These are phyloP conservation scores for Pyrenopolyporus hunteri DNA, from an alignment of 495 filamentous ascomycete species.

Conservation along the genomic window DNA sequence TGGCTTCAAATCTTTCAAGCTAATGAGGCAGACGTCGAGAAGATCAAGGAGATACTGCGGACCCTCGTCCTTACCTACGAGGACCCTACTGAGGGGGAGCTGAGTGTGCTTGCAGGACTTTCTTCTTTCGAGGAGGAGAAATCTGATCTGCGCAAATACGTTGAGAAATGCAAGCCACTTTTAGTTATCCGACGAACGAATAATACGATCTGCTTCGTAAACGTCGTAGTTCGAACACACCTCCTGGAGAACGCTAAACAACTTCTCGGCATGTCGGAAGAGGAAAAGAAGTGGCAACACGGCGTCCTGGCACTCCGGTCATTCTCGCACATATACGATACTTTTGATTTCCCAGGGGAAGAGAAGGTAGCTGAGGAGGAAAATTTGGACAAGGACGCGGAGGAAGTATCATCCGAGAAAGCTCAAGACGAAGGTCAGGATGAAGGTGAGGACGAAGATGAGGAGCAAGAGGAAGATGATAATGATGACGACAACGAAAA, in stretches of 20 bases:
- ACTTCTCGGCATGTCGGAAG: conserved; percentile 41
- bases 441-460: neutral
- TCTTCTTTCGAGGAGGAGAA: conserved; percentile 37
- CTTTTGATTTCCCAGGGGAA: conserved; percentile 24
- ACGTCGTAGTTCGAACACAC: conserved; percentile 43
- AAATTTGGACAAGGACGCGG: conserved; percentile 4
- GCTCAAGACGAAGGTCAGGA: conserved; percentile 16
- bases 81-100: conserved; percentile 42
- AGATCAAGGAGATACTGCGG: conserved; percentile 47
- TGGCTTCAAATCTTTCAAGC: conserved; percentile 47
- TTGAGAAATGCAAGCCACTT: conserved; percentile 45
- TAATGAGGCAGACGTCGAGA: conserved; percentile 44
- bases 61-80: conserved; percentile 46
- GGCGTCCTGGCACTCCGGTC: conserved; percentile 45
- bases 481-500: conserved; percentile 19
- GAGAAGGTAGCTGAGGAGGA: conserved; percentile 7
- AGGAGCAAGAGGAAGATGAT: conserved; percentile 20
- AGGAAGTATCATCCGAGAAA: neutral
- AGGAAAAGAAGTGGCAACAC: conserved; percentile 49
- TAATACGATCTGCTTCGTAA: conserved; percentile 42
- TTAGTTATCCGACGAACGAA: conserved; percentile 29
- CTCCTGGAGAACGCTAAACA: conserved; percentile 41
- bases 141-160: conserved; percentile 36
- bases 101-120: conserved; percentile 42
- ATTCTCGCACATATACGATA: conserved; percentile 44